Evolutionary conservation across 1,139 yeast genomes (phyloP).

Genomic region (Yamadazyma dushanensis): DNA sequence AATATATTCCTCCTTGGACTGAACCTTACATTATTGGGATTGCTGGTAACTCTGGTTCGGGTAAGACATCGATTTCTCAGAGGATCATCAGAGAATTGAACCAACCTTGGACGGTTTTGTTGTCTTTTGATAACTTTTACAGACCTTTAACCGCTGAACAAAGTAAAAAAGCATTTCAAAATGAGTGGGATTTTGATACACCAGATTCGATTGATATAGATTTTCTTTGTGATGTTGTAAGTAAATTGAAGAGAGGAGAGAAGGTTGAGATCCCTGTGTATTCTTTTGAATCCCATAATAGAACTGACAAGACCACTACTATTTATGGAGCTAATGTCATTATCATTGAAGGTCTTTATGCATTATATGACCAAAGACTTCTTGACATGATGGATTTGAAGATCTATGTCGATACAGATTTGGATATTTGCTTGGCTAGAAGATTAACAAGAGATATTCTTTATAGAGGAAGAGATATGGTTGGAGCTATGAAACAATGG

Average conservation of each 20-base stretch:
- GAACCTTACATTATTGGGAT: slow-evolving; percentile 93
- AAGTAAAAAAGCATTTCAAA: slow-evolving; percentile 59
- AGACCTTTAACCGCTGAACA: slow-evolving; percentile 66
- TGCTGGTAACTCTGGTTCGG: slow-evolving; percentile 94
- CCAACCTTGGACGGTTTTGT: slow-evolving; percentile 94
- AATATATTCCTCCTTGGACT: slow-evolving; percentile 90
- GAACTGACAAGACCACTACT: slow-evolving; percentile 68
- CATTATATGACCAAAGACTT: slow-evolving; percentile 70
- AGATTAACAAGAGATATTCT: slow-evolving; percentile 83
- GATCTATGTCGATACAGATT: slow-evolving; percentile 89
- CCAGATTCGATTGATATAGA: slow-evolving; percentile 85
- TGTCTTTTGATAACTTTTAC: slow-evolving; percentile 90
- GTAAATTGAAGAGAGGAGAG: slow-evolving; percentile 57
- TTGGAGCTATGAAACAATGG: slow-evolving; percentile 88
- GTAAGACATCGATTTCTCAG: slow-evolving; percentile 91
- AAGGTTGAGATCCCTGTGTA: slow-evolving; percentile 79
- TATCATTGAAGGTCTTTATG: slow-evolving; percentile 87
- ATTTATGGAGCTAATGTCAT: slow-evolving; percentile 96
- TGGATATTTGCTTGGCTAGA: slow-evolving; percentile 88
- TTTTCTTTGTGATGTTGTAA: slow-evolving; percentile 60
- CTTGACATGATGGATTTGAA: slow-evolving; percentile 79
- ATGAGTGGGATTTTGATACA: slow-evolving; percentile 79
- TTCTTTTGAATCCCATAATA: slow-evolving; percentile 72
- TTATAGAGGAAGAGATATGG: slow-evolving; percentile 79
- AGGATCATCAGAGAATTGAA: slow-evolving; percentile 75